Percentiles rank a stretch among this genome's conserved stretches.
phyloP scores from a whole-genome alignment of 805 yeast species.

The Hanseniaspora thailandica region DNA sequence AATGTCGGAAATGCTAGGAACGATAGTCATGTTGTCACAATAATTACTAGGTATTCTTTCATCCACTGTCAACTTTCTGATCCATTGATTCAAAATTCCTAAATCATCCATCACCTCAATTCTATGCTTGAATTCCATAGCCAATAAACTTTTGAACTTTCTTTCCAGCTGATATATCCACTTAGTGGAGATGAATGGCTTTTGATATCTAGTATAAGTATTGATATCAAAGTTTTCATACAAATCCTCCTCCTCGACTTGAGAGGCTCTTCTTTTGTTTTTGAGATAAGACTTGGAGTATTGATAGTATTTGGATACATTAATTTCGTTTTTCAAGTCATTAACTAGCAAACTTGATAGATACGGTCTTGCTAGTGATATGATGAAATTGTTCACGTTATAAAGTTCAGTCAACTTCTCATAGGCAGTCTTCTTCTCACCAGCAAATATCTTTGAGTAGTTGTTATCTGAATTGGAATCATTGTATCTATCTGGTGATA shows the following conservation, averaged over 20 bases:
- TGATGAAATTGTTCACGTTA: constrained; percentile 86
- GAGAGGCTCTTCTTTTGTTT: constrained; percentile 19
- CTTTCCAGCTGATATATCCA: constrained; percentile 29
- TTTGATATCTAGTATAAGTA: constrained; percentile 27
- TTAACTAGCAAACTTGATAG: constrained; percentile 78
- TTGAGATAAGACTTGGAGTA: constrained; percentile 23
- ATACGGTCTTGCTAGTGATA: constrained; percentile 86
- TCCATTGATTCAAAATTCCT: constrained; percentile 57
- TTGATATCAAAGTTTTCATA: constrained; percentile 18
- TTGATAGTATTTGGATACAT: constrained; percentile 30
- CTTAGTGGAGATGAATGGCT: constrained; percentile 26
- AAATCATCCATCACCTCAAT: constrained; percentile 66
- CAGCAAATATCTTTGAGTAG: constrained; percentile 25
- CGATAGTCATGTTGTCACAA: constrained; percentile 69
- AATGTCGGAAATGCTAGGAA: constrained; percentile 69
- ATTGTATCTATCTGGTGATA: constrained; percentile 25
- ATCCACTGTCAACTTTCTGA: constrained; percentile 72
- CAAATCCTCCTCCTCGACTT: constrained; percentile 13
- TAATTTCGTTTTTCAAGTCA: constrained; percentile 62
- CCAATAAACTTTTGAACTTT: constrained; percentile 43
- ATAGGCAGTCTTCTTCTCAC: constrained; percentile 56
- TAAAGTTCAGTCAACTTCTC: constrained; percentile 81
- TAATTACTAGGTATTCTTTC: constrained; percentile 73
- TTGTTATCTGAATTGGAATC: constrained; percentile 37
- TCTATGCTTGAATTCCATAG: constrained; percentile 75